phyloP scores from a whole-genome alignment of 345 rosid species.

The Draba incana region DNA sequence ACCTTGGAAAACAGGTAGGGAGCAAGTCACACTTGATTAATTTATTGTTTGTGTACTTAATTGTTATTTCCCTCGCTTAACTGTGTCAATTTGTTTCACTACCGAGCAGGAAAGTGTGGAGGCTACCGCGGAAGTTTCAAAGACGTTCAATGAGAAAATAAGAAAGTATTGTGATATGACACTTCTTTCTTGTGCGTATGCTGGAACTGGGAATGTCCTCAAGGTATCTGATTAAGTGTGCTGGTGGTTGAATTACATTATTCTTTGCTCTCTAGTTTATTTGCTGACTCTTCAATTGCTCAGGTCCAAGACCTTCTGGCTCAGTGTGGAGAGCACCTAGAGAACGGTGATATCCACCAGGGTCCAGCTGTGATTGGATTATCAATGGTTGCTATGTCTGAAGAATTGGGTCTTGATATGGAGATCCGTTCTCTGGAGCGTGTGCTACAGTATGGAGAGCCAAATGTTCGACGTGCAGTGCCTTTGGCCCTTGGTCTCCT shows the following conservation, averaged over 20 bases:
- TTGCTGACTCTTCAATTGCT: conserved; percentile 30
- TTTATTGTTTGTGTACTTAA: conserved; percentile 26
- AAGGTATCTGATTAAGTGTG: conserved; percentile 58
- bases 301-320: conserved; percentile 94
- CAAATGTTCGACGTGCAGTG: conserved; percentile 81
- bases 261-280: conserved; percentile 24
- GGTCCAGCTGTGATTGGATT: conserved; percentile 97
- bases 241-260: conserved; percentile 25
- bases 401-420: conserved; percentile 98
- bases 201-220: conserved; percentile 96
- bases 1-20: conserved; percentile 94
- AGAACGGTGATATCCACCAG: conserved; percentile 84
- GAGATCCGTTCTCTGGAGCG: conserved; percentile 92
- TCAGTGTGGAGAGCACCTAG: conserved; percentile 88
- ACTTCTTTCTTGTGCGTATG: conserved; percentile 94
- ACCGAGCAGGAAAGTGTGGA: conserved; percentile 77
- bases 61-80: conserved; percentile 21
- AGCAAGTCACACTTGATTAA: conserved; percentile 5
- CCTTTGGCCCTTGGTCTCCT: conserved; percentile 98
- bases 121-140: conserved; percentile 95
- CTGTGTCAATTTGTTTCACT: conserved; percentile 27
- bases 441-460: conserved; percentile 94
- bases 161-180: conserved; percentile 90
- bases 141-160: conserved; percentile 90
- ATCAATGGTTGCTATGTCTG: conserved; percentile 99